Base-by-base conservation (phyloP, 2,329 filamentous ascomycete species). In the Stemphylium lycopersici region DNA sequence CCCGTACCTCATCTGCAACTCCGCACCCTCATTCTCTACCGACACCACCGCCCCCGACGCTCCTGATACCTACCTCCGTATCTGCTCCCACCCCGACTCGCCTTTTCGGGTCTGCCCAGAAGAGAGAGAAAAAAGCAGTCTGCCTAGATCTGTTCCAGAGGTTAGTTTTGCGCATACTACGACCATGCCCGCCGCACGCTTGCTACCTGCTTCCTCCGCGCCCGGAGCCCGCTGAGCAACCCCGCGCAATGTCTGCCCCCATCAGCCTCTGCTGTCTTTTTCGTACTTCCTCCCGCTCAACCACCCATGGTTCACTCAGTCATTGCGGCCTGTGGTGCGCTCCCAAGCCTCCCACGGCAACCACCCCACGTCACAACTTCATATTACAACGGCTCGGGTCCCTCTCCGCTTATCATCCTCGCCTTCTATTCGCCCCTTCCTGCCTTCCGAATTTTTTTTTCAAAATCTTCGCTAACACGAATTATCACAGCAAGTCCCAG, bases 161-260 rank as follows among this genome's bases (percentile, higher is more conserved):
- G 67, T 71, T 54, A 69, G 67, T 71, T 52, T 24, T 40, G 61
- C 61, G 53, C 59, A 57, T 53, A 47, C 39, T 33, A 24, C 50
- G 50, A 51, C 50, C 42, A 48, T 57, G 50, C 47, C 52, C 45
- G 40, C 56, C 54, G 47, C 60, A 37, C 44, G 55, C 56, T 52
- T 55, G 55, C 53, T 50, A 42, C 52, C 41, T 59, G 48, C 56
- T 42, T 52, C 32, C 47, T 50, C 55, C 55, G 37, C 58, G 54
- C 52, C 65, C 53, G 41, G 52, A 44, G 51, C 55, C 45, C 50
- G 36, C 46, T 48, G 49, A 33, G 36, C 58, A 53, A 56, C 48
- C 42, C 56, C 48, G 48, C 50, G 41, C 38, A 47, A 13, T 26
- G 32, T 31, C 52, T 46, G 22, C 29, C 26, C 18, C 31, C 44